Percentiles rank a stretch among this genome's conserved stretches.
phyloP scores from a whole-genome alignment of 2,329 filamentous ascomycete genomes.

The Fusarium miscanthi region DNA sequence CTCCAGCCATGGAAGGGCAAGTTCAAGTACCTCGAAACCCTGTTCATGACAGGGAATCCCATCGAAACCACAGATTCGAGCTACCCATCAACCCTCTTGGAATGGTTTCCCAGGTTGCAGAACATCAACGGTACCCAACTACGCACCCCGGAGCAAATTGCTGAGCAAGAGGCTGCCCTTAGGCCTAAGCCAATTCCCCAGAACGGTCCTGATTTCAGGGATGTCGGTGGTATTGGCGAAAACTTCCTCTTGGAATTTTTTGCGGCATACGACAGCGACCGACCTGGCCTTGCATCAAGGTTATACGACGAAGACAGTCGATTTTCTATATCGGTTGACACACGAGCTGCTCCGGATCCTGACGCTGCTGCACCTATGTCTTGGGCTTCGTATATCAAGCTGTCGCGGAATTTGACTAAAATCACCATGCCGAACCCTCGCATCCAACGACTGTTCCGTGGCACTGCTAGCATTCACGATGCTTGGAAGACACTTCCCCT shows the following conservation, averaged over 20 bases:
- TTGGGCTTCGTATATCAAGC: constrained; percentile 81
- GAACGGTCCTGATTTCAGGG: constrained; percentile 75
- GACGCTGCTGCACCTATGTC: constrained; percentile 59
- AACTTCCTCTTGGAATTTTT: constrained; percentile 82
- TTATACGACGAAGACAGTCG: constrained; percentile 82
- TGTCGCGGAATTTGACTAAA: constrained; percentile 80
- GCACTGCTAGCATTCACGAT: constrained; percentile 72
- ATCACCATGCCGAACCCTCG: constrained; percentile 70
- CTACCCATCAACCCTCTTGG: constrained; percentile 75
- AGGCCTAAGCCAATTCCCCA: constrained; percentile 70
- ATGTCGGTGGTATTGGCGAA: constrained; percentile 79
- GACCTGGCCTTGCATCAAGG: constrained; percentile 68
- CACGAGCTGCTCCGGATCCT: constrained; percentile 62
- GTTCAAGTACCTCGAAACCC: constrained; percentile 81
- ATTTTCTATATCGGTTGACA: constrained; percentile 82
- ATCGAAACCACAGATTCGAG: constrained; percentile 70
- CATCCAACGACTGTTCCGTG: constrained; percentile 73
- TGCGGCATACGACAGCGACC: constrained; percentile 76
- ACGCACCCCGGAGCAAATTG: constrained; percentile 76
- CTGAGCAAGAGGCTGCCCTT: constrained; percentile 61
- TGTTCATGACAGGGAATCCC: constrained; percentile 83
- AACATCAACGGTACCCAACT: constrained; percentile 81
- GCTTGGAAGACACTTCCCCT: constrained; percentile 77
- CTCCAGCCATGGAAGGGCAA: constrained; percentile 82
- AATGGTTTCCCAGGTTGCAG: constrained; percentile 85